Conservation (phyloP, 1,139 yeast species). For the Saccharomyces hybrid region DNA sequence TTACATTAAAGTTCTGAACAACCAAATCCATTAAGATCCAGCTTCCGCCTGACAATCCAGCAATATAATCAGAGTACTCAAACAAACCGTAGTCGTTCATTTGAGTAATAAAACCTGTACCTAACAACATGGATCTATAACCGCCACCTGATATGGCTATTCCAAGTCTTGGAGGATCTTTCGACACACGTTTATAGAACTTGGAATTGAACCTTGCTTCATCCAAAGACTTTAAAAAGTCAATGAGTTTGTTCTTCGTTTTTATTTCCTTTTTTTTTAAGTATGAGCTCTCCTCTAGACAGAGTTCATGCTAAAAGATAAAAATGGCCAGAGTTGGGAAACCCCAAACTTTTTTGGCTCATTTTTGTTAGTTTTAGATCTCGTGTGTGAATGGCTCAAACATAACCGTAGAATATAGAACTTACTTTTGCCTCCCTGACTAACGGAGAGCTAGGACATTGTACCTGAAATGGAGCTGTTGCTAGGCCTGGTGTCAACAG, state of each 20-base stretch:
- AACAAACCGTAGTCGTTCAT: constrained; percentile 47
- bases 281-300: constrained; percentile 35
- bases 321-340: background rate
- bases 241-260: constrained; percentile 33
- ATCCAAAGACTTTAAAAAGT: constrained; percentile 36
- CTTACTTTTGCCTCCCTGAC: constrained; percentile 38
- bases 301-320: constrained; percentile 8
- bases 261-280: constrained; percentile 32
- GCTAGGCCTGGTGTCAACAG: constrained; percentile 11
- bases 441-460: constrained; percentile 37
- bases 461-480: constrained; percentile 36
- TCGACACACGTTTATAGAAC: background rate
- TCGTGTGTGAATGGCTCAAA: background rate
- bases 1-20: constrained; percentile 39
- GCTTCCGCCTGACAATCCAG: constrained; percentile 67
- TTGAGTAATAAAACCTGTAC: constrained; percentile 55
- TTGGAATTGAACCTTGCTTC: background rate
- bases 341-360: background rate
- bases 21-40: constrained; percentile 51
- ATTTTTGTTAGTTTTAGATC: background rate
- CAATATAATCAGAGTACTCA: constrained; percentile 47
- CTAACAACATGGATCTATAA: constrained; percentile 57
- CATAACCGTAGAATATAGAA: background rate
- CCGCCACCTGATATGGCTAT: constrained; percentile 71
- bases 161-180: constrained; percentile 39